Base-by-base conservation (phyloP, 2,329 filamentous ascomycete genomes). In the Beauveria medogensis region DNA sequence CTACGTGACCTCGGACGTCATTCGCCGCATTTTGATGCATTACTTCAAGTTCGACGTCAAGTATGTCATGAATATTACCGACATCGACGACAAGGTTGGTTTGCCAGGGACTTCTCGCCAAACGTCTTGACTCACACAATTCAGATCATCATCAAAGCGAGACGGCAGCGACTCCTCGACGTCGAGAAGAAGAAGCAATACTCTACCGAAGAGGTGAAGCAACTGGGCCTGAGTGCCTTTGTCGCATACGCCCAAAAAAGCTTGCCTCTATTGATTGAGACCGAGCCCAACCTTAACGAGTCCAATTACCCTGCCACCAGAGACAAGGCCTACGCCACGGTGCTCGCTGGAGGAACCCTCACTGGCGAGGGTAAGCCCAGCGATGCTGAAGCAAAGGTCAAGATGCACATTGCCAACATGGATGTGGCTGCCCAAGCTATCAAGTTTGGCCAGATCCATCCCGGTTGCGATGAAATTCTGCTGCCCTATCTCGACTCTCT, bases 1-100 rank as follows among this genome's bases (percentile, higher is more conserved):
- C 77, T 96, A 96, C 82, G 90, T 96, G 64, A 90, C 88, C 55
- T 93, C 90, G 51, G 92, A 96, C 73, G 92, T 96, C 65, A 86
- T 96, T 67, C 84, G 92, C 63, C 86, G 92, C 68, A 90, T 96
- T 67, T 76, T 96, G 73, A 80, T 83, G 69, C 86, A 93, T 72
- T 93, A 94, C 75, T 95, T 96, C 72, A 84, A 85, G 63, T 94
- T 89, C 73, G 78, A 91, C 47, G 84, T 96, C 66, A 85, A 87
- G 63, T 96, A 95, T 75, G 90, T 96, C 65, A 94, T 95, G 88
- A 96, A 96, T 75, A 91, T 94, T 64, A 96, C 92, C 30, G 92
- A 93, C 68, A 82, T 93, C 44, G 89, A 92, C 67, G 86, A 90
- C 74, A 89, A 89, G 80, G 83, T 85, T 68, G 64, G 69, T 26